These are phyloP conservation scores for Arthromyces matolae DNA, from an alignment of 768 basidiomycete genomes.

Conservation along the genomic window DNA sequence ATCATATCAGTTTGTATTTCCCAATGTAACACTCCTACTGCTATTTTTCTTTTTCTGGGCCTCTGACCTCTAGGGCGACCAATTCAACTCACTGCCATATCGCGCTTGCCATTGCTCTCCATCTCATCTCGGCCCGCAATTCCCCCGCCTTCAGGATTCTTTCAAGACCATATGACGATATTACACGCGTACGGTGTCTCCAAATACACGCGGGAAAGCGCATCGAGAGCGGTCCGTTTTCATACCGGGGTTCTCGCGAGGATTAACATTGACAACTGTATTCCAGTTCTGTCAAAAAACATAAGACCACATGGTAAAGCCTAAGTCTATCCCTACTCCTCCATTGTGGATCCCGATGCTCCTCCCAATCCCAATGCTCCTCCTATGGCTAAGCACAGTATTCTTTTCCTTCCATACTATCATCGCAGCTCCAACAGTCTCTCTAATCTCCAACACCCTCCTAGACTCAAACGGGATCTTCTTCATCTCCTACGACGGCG, in stretches of 20 bases:
- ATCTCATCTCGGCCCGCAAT: conserved; percentile 2
- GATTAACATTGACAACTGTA: background rate
- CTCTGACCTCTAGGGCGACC: too few relatives aligned
- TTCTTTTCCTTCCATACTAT: conserved; percentile 12
- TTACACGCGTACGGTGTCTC: background rate
- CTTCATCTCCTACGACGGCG: conserved; percentile 44
- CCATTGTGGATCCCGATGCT: conserved; percentile 5
- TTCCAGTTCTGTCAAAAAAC: background rate
- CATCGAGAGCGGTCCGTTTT: conserved; percentile 8
- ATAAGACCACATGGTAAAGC: too few relatives aligned
- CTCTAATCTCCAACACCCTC: conserved; percentile 33
- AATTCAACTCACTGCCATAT: too few relatives aligned
- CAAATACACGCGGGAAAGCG: conserved; percentile 2
- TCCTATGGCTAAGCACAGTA: conserved; percentile 6
- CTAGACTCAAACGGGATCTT: conserved; percentile 40
- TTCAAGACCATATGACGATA: conserved; percentile 9
- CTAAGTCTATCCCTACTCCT: too few relatives aligned
- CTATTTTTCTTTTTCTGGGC: too few relatives aligned
- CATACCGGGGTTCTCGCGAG: conserved; percentile 3
- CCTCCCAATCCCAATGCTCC: conserved; percentile 4
- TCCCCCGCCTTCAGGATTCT: background rate
- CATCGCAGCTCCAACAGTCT: conserved; percentile 38
- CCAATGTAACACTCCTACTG: too few relatives aligned
- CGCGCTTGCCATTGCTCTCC: too few relatives aligned
- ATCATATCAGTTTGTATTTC: too few relatives aligned